Percentiles rank a stretch among this genome's conserved stretches.
Conservation (phyloP, 768 basidiomycete species). For the Suillus lakei region DNA sequence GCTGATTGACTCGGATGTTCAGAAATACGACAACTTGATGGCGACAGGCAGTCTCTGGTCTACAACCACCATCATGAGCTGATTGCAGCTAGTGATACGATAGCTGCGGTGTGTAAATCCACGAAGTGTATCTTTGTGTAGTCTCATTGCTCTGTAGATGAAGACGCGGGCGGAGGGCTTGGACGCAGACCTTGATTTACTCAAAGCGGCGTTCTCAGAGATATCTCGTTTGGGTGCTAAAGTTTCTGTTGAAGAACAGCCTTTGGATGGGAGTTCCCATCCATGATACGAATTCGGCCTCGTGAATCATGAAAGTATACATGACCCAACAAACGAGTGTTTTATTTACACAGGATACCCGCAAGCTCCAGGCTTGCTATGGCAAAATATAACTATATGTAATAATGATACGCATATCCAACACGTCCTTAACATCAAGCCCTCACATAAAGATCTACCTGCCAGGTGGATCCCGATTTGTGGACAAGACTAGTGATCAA, state of each 20-base stretch:
- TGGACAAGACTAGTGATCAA: slow-evolving; percentile 46
- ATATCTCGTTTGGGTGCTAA: slow-evolving; percentile 81
- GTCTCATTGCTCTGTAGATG: slow-evolving; percentile 58
- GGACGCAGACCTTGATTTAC: slow-evolving; percentile 81
- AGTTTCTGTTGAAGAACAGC: slow-evolving; percentile 52
- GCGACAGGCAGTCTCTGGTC: slow-evolving; percentile 88
- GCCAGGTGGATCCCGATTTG: slow-evolving; percentile 47
- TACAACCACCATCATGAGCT: slow-evolving; percentile 97
- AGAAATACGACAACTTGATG: slow-evolving; percentile 90
- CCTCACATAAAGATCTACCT: slow-evolving; percentile 44
- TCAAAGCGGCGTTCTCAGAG: slow-evolving; percentile 83
- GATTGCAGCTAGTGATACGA: slow-evolving; percentile 92
- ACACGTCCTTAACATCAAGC: slow-evolving; percentile 9
- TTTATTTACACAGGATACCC: slow-evolving; percentile 1
- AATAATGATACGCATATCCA: slow-evolving; percentile 4
- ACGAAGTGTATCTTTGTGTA: slow-evolving; percentile 4
- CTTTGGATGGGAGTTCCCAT: background rate
- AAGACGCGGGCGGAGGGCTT: slow-evolving; percentile 85
- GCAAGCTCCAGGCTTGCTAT: slow-evolving; percentile 21
- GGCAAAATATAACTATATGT: slow-evolving; percentile 13
- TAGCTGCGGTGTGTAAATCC: slow-evolving; percentile 65
- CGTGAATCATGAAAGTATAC: slow-evolving; percentile 1
- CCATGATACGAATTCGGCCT: background rate
- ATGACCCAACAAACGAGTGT: background rate
- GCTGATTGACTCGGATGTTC: slow-evolving; percentile 9